Evolutionary conservation across 305 asterid genomes (phyloP), one percentile per base, ranked within the genome.

Genomic region (Fraxinus angustifolia): DNA sequence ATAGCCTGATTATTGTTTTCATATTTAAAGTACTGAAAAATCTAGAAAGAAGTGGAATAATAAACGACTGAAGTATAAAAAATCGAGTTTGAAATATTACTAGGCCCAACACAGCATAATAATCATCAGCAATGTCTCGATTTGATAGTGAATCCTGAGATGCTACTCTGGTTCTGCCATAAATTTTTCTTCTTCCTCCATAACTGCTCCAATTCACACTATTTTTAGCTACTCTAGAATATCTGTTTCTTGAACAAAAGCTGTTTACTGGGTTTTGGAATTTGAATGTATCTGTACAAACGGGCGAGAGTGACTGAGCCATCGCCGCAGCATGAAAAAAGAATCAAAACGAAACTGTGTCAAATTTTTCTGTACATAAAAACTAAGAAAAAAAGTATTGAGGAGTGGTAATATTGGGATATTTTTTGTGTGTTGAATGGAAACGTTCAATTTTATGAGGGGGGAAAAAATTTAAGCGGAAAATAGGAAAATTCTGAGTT

Each of bases 41-140:
- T 77, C 6, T 14, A 3, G 8, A 8, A 71, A 79, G 12, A 2
- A 34, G 3, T 48, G 75, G 62, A 79, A 65, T 23, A 80, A 36
- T 26, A 58, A 83, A 78, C 75, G 45, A 28, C 78, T 21, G 28
- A 38, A 19, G 33, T 11, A 23, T 12, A 45, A 23, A 26, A 75
- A 45, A 2, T n/a, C 14, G 1, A 12, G 65, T 42, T 40, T 7
- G 26, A 21, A 23, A 60, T 53, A 82, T 88, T 93, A 95, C 99
- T 93, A 95, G 90, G 38, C 99, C 99, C 84, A 93, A 83, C 16
- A 93, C 93, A 79, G 92, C 90, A 90, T 95, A 95, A 85, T 91
- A 95, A 90, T 95, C 99, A 86, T 95, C 99, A 0, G 97, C 93
- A 86, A 86, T 70, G 68, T 89, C 97, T 80, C 85, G 89, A 35